Conservation (phyloP, 108 stramenopile species). For the Nitzschia inconspicua region DNA sequence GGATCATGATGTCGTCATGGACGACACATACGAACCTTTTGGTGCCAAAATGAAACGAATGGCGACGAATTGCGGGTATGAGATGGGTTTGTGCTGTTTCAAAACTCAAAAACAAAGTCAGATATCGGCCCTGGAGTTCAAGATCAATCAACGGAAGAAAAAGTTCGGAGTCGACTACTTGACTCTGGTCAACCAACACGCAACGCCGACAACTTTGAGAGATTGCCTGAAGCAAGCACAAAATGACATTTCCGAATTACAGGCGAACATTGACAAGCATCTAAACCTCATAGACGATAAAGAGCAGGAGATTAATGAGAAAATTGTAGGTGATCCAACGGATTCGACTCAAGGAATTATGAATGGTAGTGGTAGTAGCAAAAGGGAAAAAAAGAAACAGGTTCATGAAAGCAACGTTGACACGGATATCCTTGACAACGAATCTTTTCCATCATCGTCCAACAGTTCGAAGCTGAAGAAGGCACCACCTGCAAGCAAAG, state of each 20-base stretch:
- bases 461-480: not conserved
- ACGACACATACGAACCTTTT: conserved; percentile 17
- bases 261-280: conserved; percentile 15
- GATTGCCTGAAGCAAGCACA: conserved; percentile 11
- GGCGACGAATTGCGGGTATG: conserved; percentile 14
- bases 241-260: conserved; percentile 5
- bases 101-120: conserved; percentile 13
- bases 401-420: not conserved
- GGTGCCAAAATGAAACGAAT: conserved; percentile 21
- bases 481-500: not conserved
- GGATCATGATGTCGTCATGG: too few species aligned
- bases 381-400: not conserved
- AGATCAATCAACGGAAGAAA: not conserved
- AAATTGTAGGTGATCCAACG: not conserved
- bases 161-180: conserved; percentile 32
- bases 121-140: conserved; percentile 11
- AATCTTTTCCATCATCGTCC: not conserved
- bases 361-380: not conserved
- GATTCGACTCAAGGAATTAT: not conserved
- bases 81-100: conserved; percentile 15
- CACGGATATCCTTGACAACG: not conserved
- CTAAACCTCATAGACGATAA: conserved; percentile 11
- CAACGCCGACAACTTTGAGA: conserved; percentile 6
- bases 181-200: conserved; percentile 14
- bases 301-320: not conserved